Evolutionary conservation across 495 filamentous ascomycete genomes (phyloP).

Genomic region (Neurospora sp.): DNA sequence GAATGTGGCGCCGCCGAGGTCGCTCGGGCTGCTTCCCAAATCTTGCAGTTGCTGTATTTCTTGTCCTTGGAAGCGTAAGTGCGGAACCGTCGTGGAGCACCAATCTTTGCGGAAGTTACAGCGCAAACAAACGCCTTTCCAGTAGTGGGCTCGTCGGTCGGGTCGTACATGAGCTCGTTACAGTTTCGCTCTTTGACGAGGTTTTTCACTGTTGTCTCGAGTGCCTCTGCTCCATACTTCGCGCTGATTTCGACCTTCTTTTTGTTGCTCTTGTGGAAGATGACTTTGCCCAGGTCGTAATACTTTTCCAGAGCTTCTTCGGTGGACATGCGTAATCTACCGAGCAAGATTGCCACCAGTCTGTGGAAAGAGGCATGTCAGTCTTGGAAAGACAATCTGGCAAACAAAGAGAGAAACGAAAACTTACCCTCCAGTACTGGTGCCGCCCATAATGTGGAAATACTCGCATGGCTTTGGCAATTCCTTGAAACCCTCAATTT

Average conservation of each 20-base stretch:
- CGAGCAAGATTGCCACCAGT: too few species aligned
- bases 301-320: neutral
- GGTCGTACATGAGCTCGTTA: neutral
- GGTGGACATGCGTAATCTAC: too few species aligned
- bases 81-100: neutral
- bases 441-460: constrained; percentile 28
- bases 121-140: neutral
- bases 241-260: neutral
- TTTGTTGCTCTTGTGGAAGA: neutral
- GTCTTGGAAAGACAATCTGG: neutral
- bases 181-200: neutral
- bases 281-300: neutral
- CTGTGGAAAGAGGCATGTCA: neutral
- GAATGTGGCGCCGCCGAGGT: constrained; percentile 10
- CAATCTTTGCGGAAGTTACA: neutral
- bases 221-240: neutral
- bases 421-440: constrained; percentile 13
- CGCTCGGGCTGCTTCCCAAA: constrained; percentile 13
- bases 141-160: neutral
- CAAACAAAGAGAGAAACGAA: too few species aligned
- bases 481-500: constrained; percentile 18
- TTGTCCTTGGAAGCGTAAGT: neutral
- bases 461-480: constrained; percentile 40
- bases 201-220: neutral
- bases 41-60: neutral